These are phyloP conservation scores for Calamus simplicifolius DNA, from an alignment of 176 grass and related monocot genomes.

Conservation along the genomic window DNA sequence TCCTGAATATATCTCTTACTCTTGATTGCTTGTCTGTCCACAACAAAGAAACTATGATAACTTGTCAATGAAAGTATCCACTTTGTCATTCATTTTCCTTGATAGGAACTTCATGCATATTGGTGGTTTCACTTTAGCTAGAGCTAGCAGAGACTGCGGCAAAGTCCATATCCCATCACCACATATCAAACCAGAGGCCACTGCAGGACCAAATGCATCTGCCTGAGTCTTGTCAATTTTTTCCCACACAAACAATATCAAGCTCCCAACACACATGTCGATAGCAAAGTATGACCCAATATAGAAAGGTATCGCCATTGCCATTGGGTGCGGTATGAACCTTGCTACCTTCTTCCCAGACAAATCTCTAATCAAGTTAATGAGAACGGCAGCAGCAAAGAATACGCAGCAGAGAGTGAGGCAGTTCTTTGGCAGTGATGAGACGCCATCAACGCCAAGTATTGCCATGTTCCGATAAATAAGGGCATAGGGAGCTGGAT, in stretches of 20 bases:
- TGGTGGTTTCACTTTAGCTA: slow-evolving; percentile 23
- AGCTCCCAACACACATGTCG: slow-evolving; percentile 27
- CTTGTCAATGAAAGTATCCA: slow-evolving; percentile 8
- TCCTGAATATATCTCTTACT: too few relatives aligned
- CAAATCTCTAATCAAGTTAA: slow-evolving; percentile 25
- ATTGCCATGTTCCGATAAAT: slow-evolving; percentile 27
- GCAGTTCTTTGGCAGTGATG: slow-evolving; percentile 19
- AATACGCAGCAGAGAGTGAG: slow-evolving; percentile 25
- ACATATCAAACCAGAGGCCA: slow-evolving; percentile 25
- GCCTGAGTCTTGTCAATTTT: slow-evolving; percentile 17
- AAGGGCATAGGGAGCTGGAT: slow-evolving; percentile 22
- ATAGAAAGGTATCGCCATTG: slow-evolving; percentile 35
- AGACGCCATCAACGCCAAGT: slow-evolving; percentile 22
- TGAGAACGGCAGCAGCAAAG: slow-evolving; percentile 9
- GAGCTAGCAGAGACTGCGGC: slow-evolving; percentile 22
- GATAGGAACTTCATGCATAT: slow-evolving; percentile 44
- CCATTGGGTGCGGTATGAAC: slow-evolving; percentile 33
- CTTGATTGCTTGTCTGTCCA: too few relatives aligned
- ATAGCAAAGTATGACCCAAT: slow-evolving; percentile 29
- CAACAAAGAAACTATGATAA: neutral
- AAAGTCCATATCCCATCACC: slow-evolving; percentile 28
- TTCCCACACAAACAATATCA: slow-evolving; percentile 26
- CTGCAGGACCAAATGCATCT: slow-evolving; percentile 10
- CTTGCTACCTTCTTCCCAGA: slow-evolving; percentile 1
- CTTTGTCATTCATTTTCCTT: slow-evolving; percentile 13